Evolutionary conservation across 306 rosid species (phyloP), one percentile per base, ranked within the genome.

Genomic region (Vicia faba): DNA sequence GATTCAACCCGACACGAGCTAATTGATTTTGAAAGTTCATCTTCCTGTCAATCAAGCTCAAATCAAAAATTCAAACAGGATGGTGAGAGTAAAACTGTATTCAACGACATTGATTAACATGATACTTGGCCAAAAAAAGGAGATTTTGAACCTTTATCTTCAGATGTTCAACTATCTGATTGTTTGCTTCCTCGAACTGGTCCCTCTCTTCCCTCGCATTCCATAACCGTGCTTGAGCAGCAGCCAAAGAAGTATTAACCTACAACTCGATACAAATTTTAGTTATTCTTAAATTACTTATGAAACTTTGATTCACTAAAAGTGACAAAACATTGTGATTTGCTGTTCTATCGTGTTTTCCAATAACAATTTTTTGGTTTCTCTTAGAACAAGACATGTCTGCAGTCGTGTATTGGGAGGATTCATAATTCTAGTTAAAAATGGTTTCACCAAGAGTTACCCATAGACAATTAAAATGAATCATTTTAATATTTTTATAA

Each of bases 141-240:
- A 43, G 61, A 64, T 39, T 31, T 40, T 61, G 59, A 62, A 88
- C 99, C 96, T 86, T 90, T 62, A 78, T 75, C 84, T 85, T 89
- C 70, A 87, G 79, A 80, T 93, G 99, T 9, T 68, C 95, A 73
- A 93, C 87, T 74, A 93, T 90, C 82, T 88, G 95, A 80, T 80
- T 84, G 75, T 86, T 93, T 44, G 99, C 97, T 87, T 90, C 99
- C 82, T 93, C 95, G 82, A 93, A 88, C 78, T 93, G 99, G 49
- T 93, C 97, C 70, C 90, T 88, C 88, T 93, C 99, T 85, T 93
- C 99, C 79, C 83, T 83, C 68, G 83, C 80, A 88, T 90, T 86
- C 80, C 79, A 86, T 64, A 88, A 78, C 63, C 95, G 97, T 45
- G 84, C 95, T 76, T 90, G 83, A 48, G 91, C 97, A 77, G 97